Evolutionary conservation across 2,329 filamentous ascomycete species (phyloP).

Genomic region (Trichoderma sp.): DNA sequence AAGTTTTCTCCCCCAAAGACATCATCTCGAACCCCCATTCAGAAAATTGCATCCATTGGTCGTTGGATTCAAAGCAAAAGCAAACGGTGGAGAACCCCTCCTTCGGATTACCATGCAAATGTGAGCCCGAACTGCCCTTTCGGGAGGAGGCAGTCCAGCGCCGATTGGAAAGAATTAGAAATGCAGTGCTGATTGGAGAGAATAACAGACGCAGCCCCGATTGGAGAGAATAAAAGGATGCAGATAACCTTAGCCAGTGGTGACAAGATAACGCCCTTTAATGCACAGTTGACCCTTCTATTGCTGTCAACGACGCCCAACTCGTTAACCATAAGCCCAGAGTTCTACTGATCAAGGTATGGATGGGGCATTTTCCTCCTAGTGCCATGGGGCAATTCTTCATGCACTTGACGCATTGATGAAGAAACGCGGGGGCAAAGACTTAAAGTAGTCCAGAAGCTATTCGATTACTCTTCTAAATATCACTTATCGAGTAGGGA

Average conservation of each 20-base stretch:
- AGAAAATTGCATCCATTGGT: background rate
- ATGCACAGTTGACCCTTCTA: background rate
- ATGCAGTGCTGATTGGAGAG: background rate
- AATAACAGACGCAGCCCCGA: background rate
- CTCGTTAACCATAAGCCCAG: background rate
- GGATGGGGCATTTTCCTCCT: background rate
- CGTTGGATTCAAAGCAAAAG: background rate
- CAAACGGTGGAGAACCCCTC: slow-evolving; percentile 4
- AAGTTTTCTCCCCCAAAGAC: too few relatives aligned
- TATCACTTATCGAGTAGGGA: background rate
- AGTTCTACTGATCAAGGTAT: too few relatives aligned
- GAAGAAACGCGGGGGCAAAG: background rate
- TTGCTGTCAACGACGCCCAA: background rate
- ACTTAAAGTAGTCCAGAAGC: background rate
- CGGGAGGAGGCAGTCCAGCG: background rate
- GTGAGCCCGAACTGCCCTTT: slow-evolving; percentile 3
- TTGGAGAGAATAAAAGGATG: background rate
- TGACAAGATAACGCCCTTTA: background rate
- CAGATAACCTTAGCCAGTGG: background rate
- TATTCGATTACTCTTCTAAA: background rate
- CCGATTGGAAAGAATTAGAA: background rate
- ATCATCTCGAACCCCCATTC: too few relatives aligned
- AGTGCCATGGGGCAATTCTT: background rate
- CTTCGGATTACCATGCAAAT: background rate
- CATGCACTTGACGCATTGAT: background rate